Base-by-base conservation (phyloP, 805 yeast species). In the Candida glaebosa region DNA sequence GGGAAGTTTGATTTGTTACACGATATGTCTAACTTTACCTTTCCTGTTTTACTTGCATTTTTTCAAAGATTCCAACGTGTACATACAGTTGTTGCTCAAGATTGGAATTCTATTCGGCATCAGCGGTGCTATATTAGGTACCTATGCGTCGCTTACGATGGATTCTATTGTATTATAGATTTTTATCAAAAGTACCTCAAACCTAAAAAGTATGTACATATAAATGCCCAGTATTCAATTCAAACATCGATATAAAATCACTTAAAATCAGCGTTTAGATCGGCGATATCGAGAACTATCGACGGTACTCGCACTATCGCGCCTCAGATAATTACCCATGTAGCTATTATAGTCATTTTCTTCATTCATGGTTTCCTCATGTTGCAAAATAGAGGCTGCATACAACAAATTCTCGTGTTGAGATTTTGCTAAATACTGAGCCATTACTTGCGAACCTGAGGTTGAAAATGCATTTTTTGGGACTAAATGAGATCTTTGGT, bases 361-460 rank as follows among this genome's bases (percentile, higher is more conserved):
- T 18, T 49, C 56, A 4, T 46, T 56, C 34, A 37, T 41, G 12
- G 44, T 53, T 15, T 46, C 50, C 12, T 54, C 56, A 42, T 53
- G 49, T 8, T 52, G 35, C 38, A 53, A 42, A 9, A 61, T 49
- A 25, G 49, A 49, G 3, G 65, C 57, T 5, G 67, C 66, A 56
- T 79, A 81, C 44, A 78, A 57, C 53, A 76, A 60, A 35, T 73
- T 72, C 8, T 83, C 82, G 45, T 79, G 83, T 50, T 81, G 86
- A 4, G 82, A 67, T 56, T 80, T 84, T n/a, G 87, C 85, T 50
- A 84, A 66, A 54, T 83, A 84, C 54, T 83, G 88, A 0, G 87
- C 83, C 87, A 84, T 82, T 9, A 84, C 87, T 50, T 81, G 84
- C 0, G 86, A 79, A 2, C 89, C 88, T 5, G 82, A 63, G 8